These are phyloP conservation scores for Microbotryum scabiosae DNA, from an alignment of 1,284 basidiomycete species.

Conservation along the genomic window DNA sequence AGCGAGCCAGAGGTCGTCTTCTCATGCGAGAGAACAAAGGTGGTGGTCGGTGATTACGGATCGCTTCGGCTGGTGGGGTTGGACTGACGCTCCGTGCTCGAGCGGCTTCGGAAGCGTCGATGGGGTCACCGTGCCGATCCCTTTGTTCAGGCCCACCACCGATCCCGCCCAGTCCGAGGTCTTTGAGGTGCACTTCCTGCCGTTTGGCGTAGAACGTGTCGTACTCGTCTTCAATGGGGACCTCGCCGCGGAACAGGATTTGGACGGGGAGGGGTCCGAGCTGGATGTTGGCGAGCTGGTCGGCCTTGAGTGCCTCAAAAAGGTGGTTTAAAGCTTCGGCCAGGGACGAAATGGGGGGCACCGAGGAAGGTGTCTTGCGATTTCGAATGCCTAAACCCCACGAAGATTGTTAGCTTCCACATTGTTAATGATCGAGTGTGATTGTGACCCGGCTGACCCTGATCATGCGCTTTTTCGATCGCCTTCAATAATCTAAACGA, in stretches of 20 bases:
- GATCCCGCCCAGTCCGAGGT: background rate
- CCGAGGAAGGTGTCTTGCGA: slow-evolving; percentile 12
- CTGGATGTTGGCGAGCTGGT: slow-evolving; percentile 21
- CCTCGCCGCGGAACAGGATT: slow-evolving; percentile 27
- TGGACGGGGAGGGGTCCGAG: slow-evolving; percentile 22
- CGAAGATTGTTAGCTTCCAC: background rate
- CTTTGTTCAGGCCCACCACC: background rate
- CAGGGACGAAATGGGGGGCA: slow-evolving; percentile 17
- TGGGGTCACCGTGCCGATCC: slow-evolving; percentile 38
- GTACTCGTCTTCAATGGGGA: slow-evolving; percentile 18
- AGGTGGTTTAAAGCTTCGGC: slow-evolving; percentile 24
- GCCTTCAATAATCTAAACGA: slow-evolving; percentile 59
- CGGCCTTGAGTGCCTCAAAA: slow-evolving; percentile 16
- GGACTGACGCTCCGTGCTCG: background rate
- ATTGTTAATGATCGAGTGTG: background rate
- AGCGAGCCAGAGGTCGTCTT: slow-evolving; percentile 26
- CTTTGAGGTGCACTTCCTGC: slow-evolving; percentile 5
- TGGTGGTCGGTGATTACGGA: slow-evolving; percentile 8
- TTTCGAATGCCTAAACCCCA: background rate
- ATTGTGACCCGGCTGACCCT: slow-evolving; percentile 9
- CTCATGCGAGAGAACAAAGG: slow-evolving; percentile 29
- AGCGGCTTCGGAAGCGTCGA: slow-evolving; percentile 40
- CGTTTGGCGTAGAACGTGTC: slow-evolving; percentile 8
- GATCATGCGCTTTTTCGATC: slow-evolving; percentile 50
- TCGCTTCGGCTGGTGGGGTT: slow-evolving; percentile 1